phyloP scores from a whole-genome alignment of 2,329 filamentous ascomycete species.

The Stemphylium lycopersici region DNA sequence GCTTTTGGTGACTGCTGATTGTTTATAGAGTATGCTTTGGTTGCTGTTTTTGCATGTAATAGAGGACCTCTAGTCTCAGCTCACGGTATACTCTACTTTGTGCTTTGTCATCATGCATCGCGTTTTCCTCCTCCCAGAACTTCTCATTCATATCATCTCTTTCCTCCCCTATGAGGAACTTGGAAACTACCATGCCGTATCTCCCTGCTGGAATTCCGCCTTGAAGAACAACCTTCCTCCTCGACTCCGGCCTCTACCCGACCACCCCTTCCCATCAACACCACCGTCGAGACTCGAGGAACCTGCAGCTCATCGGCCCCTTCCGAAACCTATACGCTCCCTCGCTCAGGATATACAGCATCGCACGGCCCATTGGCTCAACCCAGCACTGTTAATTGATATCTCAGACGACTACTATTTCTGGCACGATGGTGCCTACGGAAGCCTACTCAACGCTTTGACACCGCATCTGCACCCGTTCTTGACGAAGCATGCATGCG shows the following conservation, averaged over 20 bases:
- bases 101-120: slow-evolving; percentile 13
- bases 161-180: slow-evolving; percentile 12
- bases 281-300: not conserved
- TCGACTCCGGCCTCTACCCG: slow-evolving; percentile 11
- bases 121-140: slow-evolving; percentile 22
- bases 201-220: slow-evolving; percentile 7
- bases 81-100: no score
- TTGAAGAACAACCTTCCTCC: slow-evolving; percentile 18
- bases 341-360: not conserved
- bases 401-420: slow-evolving; percentile 16
- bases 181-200: slow-evolving; percentile 3
- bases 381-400: not conserved
- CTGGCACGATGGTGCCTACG: slow-evolving; percentile 16
- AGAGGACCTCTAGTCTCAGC: no score
- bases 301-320: not conserved
- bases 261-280: not conserved
- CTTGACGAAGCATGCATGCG: not conserved
- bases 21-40: no score
- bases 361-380: not conserved
- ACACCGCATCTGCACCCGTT: slow-evolving; percentile 14
- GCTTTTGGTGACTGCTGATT: no score
- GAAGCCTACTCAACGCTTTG: slow-evolving; percentile 8
- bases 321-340: not conserved
- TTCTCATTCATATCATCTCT: slow-evolving; percentile 17
- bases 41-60: no score